A percentile compares a stretch with the other conserved stretches of the same genome.
phyloP scores from a whole-genome alignment of 192 early-diverging fungal genomes.

The Gaertneriomyces semiglobifer region DNA sequence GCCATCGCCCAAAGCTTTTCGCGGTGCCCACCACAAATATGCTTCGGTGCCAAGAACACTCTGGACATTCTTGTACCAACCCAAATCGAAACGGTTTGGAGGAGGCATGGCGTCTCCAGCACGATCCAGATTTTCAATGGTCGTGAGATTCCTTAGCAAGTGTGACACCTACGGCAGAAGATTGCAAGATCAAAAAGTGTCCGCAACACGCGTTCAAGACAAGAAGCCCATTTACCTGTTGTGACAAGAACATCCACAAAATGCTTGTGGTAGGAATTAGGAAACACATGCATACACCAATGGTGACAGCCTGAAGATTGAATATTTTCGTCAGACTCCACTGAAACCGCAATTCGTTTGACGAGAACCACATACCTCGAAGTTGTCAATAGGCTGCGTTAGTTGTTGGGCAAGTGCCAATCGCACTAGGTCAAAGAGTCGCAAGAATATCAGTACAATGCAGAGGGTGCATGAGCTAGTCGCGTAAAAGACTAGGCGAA shows the following conservation, averaged over 20 bases:
- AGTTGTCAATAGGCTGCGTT: neutral
- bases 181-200: neutral
- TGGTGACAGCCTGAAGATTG: conserved; percentile 2
- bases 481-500: conserved; percentile 21
- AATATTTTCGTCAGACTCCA: neutral
- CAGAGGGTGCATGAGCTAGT: conserved; percentile 5
- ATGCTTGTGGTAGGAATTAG: conserved; percentile 20
- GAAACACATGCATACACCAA: conserved; percentile 17
- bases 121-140: conserved; percentile 20
- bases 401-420: neutral
- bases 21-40: neutral
- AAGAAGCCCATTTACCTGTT: conserved; percentile 13
- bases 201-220: neutral
- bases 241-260: conserved; percentile 12
- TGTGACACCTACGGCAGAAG: conserved; percentile 6
- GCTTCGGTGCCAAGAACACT: neutral
- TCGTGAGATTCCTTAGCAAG: conserved; percentile 17
- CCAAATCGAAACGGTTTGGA: conserved; percentile 10
- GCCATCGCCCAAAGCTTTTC: neutral
- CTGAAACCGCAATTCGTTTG: neutral
- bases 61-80: neutral
- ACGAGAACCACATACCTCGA: neutral
- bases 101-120: neutral
- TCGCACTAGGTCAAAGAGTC: conserved; percentile 7
- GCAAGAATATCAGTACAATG: conserved; percentile 11